Base-by-base conservation (phyloP, 1,284 basidiomycete genomes). In the Cerrena zonata region DNA sequence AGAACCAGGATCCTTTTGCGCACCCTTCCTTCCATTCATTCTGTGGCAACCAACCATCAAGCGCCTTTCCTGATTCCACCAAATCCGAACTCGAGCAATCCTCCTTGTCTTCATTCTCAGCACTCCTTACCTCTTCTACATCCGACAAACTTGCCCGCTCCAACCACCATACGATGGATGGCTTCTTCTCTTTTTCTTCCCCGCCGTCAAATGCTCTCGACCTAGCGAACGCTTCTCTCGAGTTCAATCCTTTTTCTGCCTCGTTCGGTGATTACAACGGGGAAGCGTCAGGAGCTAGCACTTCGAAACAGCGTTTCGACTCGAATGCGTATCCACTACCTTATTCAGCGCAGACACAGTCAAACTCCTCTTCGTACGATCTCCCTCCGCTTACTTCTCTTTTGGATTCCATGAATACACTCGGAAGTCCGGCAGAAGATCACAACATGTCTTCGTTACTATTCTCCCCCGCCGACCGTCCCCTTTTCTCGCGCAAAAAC, bases 201-300 rank as follows among this genome's bases (percentile, higher is more conserved):
- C 61, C 65, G 34, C 51, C 62, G 5, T 53, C 47, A 26, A 49
- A 54, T 38, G 56, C 58, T 37, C 57, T 65, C 27, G 60, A 62
- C 51, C 51, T 65, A 3, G 54, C 64, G 12, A 62, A 61, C 52
- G 55, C 59, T 22, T 63, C 65, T 15, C 60, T 64, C 45, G 61
- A 64, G 49, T 61, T 59, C 44, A 54, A 61, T 38, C 50, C 55
- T 22, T 60, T 63, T 51, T 50, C 61, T 26, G 57, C 58, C 2
- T 56, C 58, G 4, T 59, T 56, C 34, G 52, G 22, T 5, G 24
- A 10, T 15, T 44, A 23, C 42, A 44, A 44, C 49, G 15, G 7
- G 7, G 39, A 40, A 15, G 18, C 39, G 10, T 5, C 10, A 10
- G 39, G 13, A 5, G 23, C 38, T 51, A 27, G 13, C 51, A 12